These are phyloP conservation scores for Prunus davidiana DNA, from an alignment of 306 rosid species.

Conservation along the genomic window DNA sequence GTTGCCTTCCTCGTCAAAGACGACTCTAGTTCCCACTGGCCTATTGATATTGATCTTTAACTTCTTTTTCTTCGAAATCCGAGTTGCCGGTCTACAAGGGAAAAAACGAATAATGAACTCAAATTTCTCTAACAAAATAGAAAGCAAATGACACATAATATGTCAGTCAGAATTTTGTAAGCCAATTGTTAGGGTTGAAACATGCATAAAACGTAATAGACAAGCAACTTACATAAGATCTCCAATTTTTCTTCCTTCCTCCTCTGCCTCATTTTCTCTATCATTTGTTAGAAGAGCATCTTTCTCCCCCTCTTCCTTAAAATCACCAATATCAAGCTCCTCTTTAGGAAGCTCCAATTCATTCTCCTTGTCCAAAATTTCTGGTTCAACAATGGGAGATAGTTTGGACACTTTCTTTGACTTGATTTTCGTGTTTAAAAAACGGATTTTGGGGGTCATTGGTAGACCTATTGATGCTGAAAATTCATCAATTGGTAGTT, in stretches of 20 bases:
- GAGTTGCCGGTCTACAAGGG: conserved; percentile 47
- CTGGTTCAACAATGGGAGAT: conserved; percentile 33
- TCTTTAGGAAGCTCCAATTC: conserved; percentile 29
- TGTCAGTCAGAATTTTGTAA: neutral
- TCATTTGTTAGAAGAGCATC: conserved; percentile 37
- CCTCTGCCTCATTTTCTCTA: conserved; percentile 29
- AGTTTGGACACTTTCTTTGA: conserved; percentile 30
- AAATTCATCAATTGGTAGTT: conserved; percentile 67
- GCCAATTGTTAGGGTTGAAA: neutral
- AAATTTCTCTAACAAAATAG: conserved; percentile 3
- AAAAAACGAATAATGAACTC: conserved; percentile 14
- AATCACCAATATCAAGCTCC: conserved; percentile 42
- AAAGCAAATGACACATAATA: neutral
- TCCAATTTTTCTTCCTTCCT: conserved; percentile 34
- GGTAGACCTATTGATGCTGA: conserved; percentile 87
- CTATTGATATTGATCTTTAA: conserved; percentile 74
- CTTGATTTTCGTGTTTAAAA: conserved; percentile 56
- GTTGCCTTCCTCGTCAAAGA: conserved; percentile 86
- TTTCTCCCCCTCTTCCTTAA: conserved; percentile 40
- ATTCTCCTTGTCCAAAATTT: conserved; percentile 37
- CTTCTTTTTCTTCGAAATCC: conserved; percentile 76
- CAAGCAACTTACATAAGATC: conserved; percentile 44
- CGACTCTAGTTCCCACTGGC: conserved; percentile 76
- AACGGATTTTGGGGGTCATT: conserved; percentile 78
- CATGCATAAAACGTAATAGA: neutral